phyloP scores from a whole-genome alignment of 306 rosid species.

The Lithocarpus polystachyus region DNA sequence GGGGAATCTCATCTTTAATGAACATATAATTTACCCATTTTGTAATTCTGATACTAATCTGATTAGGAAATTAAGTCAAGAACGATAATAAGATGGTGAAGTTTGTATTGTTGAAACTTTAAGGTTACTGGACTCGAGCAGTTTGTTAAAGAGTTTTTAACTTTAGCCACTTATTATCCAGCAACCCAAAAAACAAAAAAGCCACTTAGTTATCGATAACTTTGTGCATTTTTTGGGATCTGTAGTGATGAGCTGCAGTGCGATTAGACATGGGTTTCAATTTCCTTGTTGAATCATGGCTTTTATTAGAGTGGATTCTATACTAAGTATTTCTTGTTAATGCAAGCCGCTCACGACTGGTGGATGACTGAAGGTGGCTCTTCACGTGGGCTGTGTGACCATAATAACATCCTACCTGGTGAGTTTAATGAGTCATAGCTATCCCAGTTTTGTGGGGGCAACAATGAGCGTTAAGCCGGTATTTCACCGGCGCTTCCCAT shows the following conservation, averaged over 20 bases:
- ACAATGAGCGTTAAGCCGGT: no score
- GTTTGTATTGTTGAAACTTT: not conserved
- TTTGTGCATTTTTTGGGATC: not conserved
- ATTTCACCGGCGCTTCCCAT: no score
- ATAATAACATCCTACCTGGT: no score
- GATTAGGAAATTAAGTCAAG: conserved; percentile 2
- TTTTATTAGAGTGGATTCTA: not conserved
- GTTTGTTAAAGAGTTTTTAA: not conserved
- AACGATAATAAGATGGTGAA: not conserved
- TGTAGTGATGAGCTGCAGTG: not conserved
- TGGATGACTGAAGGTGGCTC: no score
- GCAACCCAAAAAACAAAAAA: no score
- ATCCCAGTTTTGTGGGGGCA: no score
- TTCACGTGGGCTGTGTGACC: no score
- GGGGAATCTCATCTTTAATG: conserved; percentile 1
- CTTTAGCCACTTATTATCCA: not conserved
- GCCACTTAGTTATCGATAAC: not conserved
- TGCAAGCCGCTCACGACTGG: no score
- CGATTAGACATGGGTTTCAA: not conserved
- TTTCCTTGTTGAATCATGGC: not conserved
- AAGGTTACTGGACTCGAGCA: not conserved
- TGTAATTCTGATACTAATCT: conserved; percentile 4
- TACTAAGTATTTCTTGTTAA: no score
- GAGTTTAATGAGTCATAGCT: no score
- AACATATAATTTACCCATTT: not conserved